Conservation (phyloP, 2,329 filamentous ascomycete genomes). For the Arthrinium puccinioides region DNA sequence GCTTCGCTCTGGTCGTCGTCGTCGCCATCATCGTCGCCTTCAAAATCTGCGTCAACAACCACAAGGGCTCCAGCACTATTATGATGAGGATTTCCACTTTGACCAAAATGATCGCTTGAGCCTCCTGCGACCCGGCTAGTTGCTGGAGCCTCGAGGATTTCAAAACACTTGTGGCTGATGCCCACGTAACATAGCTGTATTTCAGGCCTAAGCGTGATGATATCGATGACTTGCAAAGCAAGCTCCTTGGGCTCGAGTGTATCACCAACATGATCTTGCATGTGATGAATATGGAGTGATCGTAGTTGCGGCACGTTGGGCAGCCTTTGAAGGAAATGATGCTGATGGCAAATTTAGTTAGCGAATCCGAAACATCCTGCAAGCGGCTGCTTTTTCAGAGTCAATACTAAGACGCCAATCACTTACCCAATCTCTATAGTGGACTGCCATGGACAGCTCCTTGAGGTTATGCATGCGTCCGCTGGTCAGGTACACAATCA, state of each 20-base stretch:
- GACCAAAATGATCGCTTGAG: slow-evolving; percentile 11
- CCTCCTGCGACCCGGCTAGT: slow-evolving; percentile 32
- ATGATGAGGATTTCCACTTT: slow-evolving; percentile 9
- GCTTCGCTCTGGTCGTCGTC: slow-evolving; percentile 27
- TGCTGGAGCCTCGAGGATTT: slow-evolving; percentile 60
- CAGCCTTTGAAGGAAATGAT: slow-evolving; percentile 70
- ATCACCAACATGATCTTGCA: slow-evolving; percentile 52
- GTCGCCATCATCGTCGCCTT: slow-evolving; percentile 16
- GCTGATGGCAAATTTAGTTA: slow-evolving; percentile 41
- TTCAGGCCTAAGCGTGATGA: slow-evolving; percentile 68
- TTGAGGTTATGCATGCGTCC: slow-evolving; percentile 65
- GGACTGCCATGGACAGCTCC: slow-evolving; percentile 65
- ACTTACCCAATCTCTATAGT: slow-evolving; percentile 73
- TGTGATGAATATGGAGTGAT: slow-evolving; percentile 63
- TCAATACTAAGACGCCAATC: slow-evolving; percentile 3
- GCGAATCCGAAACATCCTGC: not conserved
- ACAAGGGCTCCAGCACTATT: slow-evolving; percentile 2
- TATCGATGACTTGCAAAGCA: slow-evolving; percentile 69
- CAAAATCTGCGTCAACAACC: slow-evolving; percentile 5
- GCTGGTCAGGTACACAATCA: slow-evolving; percentile 67
- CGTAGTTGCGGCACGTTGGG: slow-evolving; percentile 64
- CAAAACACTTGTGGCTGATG: slow-evolving; percentile 71
- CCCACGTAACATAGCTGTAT: slow-evolving; percentile 73
- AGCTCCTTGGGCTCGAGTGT: slow-evolving; percentile 58
- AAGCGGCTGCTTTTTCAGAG: not conserved